A percentile compares a stretch with the other conserved stretches of the same genome.
phyloP scores from a whole-genome alignment of 2,329 filamentous ascomycete species.

The Hypoxylon rubiginosum region DNA sequence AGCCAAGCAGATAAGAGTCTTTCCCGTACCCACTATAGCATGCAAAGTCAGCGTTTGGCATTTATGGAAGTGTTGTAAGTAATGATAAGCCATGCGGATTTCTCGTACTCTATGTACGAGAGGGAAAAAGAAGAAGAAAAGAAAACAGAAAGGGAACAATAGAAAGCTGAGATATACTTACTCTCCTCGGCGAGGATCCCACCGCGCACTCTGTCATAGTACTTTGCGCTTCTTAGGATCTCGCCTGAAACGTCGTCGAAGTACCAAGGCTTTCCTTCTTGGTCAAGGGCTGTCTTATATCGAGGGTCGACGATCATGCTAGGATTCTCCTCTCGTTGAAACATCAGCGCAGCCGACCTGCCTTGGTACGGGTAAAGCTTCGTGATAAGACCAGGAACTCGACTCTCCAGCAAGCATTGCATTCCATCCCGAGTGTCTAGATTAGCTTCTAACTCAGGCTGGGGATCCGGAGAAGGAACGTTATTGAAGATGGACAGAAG shows the following conservation, averaged over 20 bases:
- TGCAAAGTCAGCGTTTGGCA: conserved; percentile 22
- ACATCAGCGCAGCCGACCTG: conserved; percentile 84
- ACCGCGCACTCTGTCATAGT: conserved; percentile 80
- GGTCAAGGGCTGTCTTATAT: conserved; percentile 71
- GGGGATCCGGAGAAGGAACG: conserved; percentile 75
- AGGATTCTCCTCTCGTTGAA: conserved; percentile 81
- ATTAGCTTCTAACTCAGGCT: conserved; percentile 62
- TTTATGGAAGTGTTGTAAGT: conserved; percentile 4
- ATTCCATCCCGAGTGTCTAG: conserved; percentile 66
- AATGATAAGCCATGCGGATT: not conserved
- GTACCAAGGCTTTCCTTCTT: conserved; percentile 74
- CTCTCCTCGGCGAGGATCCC: conserved; percentile 84
- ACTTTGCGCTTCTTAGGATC: conserved; percentile 74
- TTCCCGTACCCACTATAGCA: conserved; percentile 76
- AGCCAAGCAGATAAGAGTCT: conserved; percentile 87
- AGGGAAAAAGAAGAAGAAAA: not conserved
- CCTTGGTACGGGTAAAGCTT: conserved; percentile 83
- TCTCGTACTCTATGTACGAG: not conserved
- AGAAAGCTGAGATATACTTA: conserved; percentile 20
- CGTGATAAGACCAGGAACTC: conserved; percentile 71
- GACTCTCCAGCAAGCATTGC: conserved; percentile 66
- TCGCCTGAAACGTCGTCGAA: conserved; percentile 74
- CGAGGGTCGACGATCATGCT: conserved; percentile 79
- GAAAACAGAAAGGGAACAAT: not conserved
- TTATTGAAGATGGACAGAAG: conserved; percentile 80